These are phyloP conservation scores for Cicer cuneatum DNA, from an alignment of 306 rosid species.

Conservation along the genomic window DNA sequence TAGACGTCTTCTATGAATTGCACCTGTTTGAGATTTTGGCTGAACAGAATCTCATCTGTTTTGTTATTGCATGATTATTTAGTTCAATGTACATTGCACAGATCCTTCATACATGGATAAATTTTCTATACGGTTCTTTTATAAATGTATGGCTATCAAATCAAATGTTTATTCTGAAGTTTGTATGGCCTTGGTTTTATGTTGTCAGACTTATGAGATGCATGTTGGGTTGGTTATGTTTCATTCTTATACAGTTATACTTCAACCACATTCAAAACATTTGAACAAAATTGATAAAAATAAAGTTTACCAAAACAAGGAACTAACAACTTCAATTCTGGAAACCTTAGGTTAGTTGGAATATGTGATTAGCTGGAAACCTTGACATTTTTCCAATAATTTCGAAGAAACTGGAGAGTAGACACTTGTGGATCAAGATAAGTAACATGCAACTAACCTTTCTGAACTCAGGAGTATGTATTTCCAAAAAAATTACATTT, in stretches of 20 bases:
- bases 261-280: background rate
- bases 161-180: background rate
- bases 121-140: background rate
- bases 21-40: constrained; percentile 14
- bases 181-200: background rate
- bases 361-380: background rate
- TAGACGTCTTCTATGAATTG: constrained; percentile 30
- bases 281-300: constrained; percentile 2
- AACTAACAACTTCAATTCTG: background rate
- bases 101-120: background rate
- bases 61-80: background rate
- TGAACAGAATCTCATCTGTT: background rate
- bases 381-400: constrained; percentile 7
- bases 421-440: constrained; percentile 1
- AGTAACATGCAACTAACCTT: constrained; percentile 19
- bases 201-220: background rate
- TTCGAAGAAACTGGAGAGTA: background rate
- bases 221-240: constrained; percentile 11
- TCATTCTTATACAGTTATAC: background rate
- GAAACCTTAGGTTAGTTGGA: background rate
- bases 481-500: background rate
- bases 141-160: constrained; percentile 5
- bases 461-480: background rate
- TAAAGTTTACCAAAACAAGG: background rate
- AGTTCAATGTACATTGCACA: background rate